phyloP scores from a whole-genome alignment of 2,329 filamentous ascomycete genomes.

The Aschersonia sp. region DNA sequence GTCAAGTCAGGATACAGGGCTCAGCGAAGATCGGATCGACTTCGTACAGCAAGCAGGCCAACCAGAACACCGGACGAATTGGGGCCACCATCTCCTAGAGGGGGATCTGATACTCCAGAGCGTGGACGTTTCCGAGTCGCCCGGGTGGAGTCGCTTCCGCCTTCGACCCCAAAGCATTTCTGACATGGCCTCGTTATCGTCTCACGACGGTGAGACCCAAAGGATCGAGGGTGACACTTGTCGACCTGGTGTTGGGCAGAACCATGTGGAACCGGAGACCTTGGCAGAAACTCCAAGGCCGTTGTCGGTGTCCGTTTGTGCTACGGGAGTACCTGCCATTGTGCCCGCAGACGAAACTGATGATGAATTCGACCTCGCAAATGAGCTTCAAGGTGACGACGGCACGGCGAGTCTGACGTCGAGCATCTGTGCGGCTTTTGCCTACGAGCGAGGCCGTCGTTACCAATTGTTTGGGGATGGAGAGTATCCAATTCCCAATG shows the following conservation, averaged over 20 bases:
- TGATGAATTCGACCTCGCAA: constrained; percentile 3
- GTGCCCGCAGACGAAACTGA: constrained; percentile 1
- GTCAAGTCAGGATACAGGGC: not conserved
- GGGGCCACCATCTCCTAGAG: not conserved
- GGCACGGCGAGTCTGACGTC: constrained; percentile 3
- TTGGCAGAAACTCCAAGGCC: not conserved
- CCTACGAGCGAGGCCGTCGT: constrained; percentile 6
- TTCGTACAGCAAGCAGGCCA: not conserved
- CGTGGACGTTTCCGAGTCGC: not conserved
- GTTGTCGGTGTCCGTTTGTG: not conserved
- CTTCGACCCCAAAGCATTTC: not conserved
- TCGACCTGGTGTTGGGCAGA: not conserved
- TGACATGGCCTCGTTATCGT: not conserved
- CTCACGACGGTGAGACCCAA: not conserved
- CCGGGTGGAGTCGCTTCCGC: not conserved
- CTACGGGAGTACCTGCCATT: constrained; percentile 1
- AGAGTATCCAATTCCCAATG: constrained; percentile 23
- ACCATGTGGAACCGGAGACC: not conserved
- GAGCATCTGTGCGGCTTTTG: constrained; percentile 5
- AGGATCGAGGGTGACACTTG: not conserved
- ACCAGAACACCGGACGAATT: not conserved
- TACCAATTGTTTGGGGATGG: constrained; percentile 21
- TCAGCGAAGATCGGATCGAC: no score
- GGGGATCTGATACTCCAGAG: not conserved
- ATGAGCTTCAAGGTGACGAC: not conserved